Conservation (phyloP, 2,329 filamentous ascomycete species). For the Coniochaeta sp. region DNA sequence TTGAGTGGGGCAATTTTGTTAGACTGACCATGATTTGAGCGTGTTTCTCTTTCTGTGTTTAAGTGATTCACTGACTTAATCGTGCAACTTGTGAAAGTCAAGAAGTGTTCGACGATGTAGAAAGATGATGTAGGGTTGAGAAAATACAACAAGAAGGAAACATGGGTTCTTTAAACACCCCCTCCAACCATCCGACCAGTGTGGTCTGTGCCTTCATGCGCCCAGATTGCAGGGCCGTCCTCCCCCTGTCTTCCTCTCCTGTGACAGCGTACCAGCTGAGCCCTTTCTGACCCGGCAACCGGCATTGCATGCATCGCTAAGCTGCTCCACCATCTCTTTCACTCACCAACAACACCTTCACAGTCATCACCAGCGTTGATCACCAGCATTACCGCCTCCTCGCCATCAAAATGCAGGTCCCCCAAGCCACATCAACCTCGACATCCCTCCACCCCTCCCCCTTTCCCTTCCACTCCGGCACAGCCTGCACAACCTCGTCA, state of each 20-base stretch:
- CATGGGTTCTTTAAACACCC: neutral
- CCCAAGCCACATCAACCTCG: constrained; percentile 54
- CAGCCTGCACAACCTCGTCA: constrained; percentile 47
- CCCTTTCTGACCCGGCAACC: constrained; percentile 5
- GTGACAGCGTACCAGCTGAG: no score
- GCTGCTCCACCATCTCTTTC: neutral
- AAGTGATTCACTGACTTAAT: no score
- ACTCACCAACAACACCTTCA: no score
- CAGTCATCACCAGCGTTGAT: no score
- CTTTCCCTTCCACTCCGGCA: constrained; percentile 42
- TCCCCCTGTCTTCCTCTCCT: no score
- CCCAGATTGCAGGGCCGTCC: neutral
- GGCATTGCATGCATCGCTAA: neutral
- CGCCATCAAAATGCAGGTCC: constrained; percentile 51
- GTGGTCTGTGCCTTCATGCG: constrained; percentile 16
- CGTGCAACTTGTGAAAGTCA: no score
- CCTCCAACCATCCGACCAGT: neutral
- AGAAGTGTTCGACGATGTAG: no score
- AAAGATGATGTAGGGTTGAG: neutral
- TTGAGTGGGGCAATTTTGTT: neutral
- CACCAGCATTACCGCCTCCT: constrained; percentile 27
- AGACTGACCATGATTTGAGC: neutral
- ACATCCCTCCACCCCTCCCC: constrained; percentile 45
- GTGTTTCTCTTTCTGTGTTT: neutral
- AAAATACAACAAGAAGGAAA: neutral